Evolutionary conservation across 2,329 filamentous ascomycete species (phyloP).

Genomic region (Ilyonectria destructans): DNA sequence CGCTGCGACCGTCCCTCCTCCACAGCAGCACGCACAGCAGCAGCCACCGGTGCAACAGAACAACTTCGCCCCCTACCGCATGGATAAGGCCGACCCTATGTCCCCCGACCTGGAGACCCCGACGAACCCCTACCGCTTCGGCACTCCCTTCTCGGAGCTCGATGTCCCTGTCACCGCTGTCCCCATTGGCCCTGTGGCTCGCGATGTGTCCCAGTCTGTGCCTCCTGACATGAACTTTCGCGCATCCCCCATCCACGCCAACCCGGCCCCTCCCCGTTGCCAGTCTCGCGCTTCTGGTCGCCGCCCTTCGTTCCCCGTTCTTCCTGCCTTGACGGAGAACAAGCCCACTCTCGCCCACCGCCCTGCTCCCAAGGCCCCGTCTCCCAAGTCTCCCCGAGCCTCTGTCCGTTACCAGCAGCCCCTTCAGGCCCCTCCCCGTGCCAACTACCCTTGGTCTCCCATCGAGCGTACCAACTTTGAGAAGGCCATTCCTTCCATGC

Average conservation of each 20-base stretch:
- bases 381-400: slow-evolving; percentile 57
- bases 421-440: slow-evolving; percentile 68
- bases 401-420: slow-evolving; percentile 56
- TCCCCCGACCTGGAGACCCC: slow-evolving; percentile 74
- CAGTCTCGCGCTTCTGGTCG: slow-evolving; percentile 72
- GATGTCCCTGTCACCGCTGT: slow-evolving; percentile 88
- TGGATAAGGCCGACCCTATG: slow-evolving; percentile 66
- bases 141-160: slow-evolving; percentile 92
- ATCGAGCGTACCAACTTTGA: slow-evolving; percentile 64
- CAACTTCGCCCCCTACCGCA: slow-evolving; percentile 66
- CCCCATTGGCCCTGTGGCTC: slow-evolving; percentile 79
- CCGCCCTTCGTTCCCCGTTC: slow-evolving; percentile 78
- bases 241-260: slow-evolving; percentile 54
- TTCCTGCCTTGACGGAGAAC: slow-evolving; percentile 81
- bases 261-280: slow-evolving; percentile 60
- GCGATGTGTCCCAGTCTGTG: slow-evolving; percentile 90
- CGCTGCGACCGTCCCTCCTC: slow-evolving; percentile 50
- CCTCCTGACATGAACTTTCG: slow-evolving; percentile 94
- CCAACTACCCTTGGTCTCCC: slow-evolving; percentile 71
- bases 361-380: slow-evolving; percentile 50
- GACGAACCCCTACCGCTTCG: slow-evolving; percentile 78
- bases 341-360: slow-evolving; percentile 59
- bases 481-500: slow-evolving; percentile 60
- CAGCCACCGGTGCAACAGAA: slow-evolving; percentile 43
- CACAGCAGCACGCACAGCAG: slow-evolving; percentile 44